Conservation (phyloP, 164 flowering plant genomes). For the Magnolia sinica region DNA sequence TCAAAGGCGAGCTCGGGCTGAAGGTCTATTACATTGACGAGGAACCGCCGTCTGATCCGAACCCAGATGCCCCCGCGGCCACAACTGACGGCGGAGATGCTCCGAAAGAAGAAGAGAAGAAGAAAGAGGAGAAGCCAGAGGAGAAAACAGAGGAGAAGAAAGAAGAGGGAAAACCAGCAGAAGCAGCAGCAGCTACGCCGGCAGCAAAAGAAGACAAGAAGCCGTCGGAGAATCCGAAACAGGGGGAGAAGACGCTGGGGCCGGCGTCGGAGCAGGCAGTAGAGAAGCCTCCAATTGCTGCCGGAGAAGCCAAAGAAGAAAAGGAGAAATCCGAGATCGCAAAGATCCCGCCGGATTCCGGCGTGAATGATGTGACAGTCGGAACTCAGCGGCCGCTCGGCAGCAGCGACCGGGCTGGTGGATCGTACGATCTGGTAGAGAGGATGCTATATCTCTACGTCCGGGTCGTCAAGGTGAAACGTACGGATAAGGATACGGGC, state of each 20-base stretch:
- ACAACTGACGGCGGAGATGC: slow-evolving; percentile 12
- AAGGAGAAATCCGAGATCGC: slow-evolving; percentile 12
- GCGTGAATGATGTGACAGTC: slow-evolving; percentile 37
- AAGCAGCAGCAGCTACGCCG: slow-evolving; percentile 7
- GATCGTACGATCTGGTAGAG: slow-evolving; percentile 71
- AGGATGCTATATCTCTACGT: slow-evolving; percentile 76
- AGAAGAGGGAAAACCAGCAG: slow-evolving; percentile 25
- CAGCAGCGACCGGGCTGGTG: slow-evolving; percentile 34
- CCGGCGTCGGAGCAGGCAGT: slow-evolving; percentile 11
- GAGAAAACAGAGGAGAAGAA: slow-evolving; percentile 32
- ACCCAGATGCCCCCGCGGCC: slow-evolving; percentile 12
- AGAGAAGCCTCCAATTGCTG: slow-evolving; percentile 32
- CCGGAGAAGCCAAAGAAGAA: slow-evolving; percentile 3
- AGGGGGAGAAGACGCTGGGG: slow-evolving; percentile 16
- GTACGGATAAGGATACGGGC: slow-evolving; percentile 8
- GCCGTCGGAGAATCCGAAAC: slow-evolving; percentile 21
- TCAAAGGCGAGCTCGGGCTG: slow-evolving; percentile 84
- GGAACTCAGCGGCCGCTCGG: slow-evolving; percentile 23
- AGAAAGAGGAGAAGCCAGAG: slow-evolving; percentile 33
- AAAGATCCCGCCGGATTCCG: slow-evolving; percentile 18
- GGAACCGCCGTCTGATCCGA: slow-evolving; percentile 31
- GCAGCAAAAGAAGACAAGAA: slow-evolving; percentile 18
- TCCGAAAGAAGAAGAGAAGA: slow-evolving; percentile 24
- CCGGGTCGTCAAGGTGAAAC: slow-evolving; percentile 70
- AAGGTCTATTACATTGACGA: slow-evolving; percentile 65